A percentile compares a stretch with the other conserved stretches of the same genome.
Conservation (phyloP, 306 rosid species). For the Comarum palustre region DNA sequence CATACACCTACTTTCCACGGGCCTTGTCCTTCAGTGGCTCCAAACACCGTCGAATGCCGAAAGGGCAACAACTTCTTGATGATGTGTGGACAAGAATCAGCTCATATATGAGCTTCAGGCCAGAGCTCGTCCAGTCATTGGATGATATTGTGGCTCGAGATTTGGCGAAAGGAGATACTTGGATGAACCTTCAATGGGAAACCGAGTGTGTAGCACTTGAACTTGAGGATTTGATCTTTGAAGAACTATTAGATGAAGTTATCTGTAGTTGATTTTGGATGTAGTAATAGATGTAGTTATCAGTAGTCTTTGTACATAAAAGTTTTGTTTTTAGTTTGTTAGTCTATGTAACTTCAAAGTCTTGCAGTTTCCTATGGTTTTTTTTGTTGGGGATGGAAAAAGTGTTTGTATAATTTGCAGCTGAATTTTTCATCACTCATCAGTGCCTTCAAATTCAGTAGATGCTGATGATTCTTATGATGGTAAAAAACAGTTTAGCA, state of each 20-base stretch:
- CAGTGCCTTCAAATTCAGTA: neutral
- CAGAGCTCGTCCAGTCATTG: conserved; percentile 69
- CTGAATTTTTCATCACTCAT: neutral
- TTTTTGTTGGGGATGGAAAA: neutral
- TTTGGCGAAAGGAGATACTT: conserved; percentile 46
- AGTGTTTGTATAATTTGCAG: neutral
- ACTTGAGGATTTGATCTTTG: conserved; percentile 66
- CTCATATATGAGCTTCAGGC: conserved; percentile 52
- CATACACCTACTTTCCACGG: conserved; percentile 57
- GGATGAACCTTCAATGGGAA: conserved; percentile 78
- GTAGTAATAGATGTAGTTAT: conserved; percentile 67
- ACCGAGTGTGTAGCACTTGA: conserved; percentile 65
- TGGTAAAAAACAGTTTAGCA: too few relatives aligned
- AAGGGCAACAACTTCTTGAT: conserved; percentile 51
- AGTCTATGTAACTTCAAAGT: neutral
- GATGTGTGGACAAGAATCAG: conserved; percentile 47
- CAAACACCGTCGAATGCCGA: conserved; percentile 44
- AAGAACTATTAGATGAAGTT: conserved; percentile 73
- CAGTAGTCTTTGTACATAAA: conserved; percentile 18
- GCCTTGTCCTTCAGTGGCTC: conserved; percentile 42
- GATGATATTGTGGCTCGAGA: conserved; percentile 73
- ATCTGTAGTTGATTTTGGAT: conserved; percentile 29
- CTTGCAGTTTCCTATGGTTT: neutral
- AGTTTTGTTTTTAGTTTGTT: conserved; percentile 5
- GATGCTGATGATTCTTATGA: too few relatives aligned